These are phyloP conservation scores for Plasmodium chabaudi DNA, from an alignment of 169 alveolate species.

Conservation along the genomic window DNA sequence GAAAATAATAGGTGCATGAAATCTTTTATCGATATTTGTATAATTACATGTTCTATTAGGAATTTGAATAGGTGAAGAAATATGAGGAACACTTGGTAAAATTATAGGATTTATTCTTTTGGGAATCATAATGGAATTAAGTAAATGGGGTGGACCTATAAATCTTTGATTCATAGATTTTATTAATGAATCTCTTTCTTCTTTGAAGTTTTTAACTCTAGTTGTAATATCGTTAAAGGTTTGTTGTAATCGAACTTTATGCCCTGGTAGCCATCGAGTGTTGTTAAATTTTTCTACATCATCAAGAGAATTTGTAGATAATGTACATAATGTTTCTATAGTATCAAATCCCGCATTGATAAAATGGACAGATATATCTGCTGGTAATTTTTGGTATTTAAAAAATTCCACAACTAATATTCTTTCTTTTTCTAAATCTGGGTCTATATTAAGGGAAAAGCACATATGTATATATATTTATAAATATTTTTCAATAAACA, in stretches of 20 bases:
- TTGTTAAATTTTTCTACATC: slow-evolving; percentile 89
- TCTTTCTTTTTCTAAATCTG: slow-evolving; percentile 88
- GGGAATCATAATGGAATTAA: slow-evolving; percentile 38
- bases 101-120: slow-evolving; percentile 44
- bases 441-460: slow-evolving; percentile 79
- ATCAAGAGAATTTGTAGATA: slow-evolving; percentile 88
- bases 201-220: slow-evolving; percentile 81
- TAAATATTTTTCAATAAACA: not conserved
- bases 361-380: slow-evolving; percentile 89
- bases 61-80: slow-evolving; percentile 36
- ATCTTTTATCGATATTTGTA: slow-evolving; percentile 24
- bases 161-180: slow-evolving; percentile 36
- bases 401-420: slow-evolving; percentile 89
- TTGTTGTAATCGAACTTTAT: slow-evolving; percentile 85
- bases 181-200: slow-evolving; percentile 69
- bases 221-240: slow-evolving; percentile 84
- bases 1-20: slow-evolving; percentile 23
- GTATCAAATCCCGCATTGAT: slow-evolving; percentile 92
- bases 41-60: slow-evolving; percentile 34
- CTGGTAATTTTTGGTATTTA: slow-evolving; percentile 88
- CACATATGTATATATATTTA: not conserved
- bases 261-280: slow-evolving; percentile 92
- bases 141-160: slow-evolving; percentile 28
- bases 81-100: slow-evolving; percentile 32
- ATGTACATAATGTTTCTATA: slow-evolving; percentile 88